Evolutionary conservation across 257 asterid genomes (phyloP).

Genomic region (Nicotiana undulata): DNA sequence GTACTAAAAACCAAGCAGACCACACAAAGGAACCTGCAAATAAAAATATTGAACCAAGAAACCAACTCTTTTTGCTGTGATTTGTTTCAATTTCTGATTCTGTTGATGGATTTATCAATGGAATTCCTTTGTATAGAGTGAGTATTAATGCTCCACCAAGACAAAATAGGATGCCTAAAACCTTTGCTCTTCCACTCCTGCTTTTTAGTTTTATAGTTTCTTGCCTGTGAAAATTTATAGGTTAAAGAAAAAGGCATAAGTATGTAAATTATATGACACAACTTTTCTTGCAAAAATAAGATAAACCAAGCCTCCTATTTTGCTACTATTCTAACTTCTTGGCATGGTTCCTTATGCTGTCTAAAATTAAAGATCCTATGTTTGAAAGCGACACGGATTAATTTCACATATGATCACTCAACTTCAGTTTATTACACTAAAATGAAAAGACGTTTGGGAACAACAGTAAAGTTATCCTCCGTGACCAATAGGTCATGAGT

Average conservation of each 20-base stretch:
- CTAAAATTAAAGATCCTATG: not conserved
- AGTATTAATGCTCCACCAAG: slow-evolving; percentile 46
- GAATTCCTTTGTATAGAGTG: slow-evolving; percentile 36
- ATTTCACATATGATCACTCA: no score
- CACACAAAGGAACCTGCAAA: slow-evolving; percentile 37
- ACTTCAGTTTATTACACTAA: no score
- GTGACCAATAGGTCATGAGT: no score
- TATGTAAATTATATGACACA: not conserved
- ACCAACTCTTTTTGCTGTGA: slow-evolving; percentile 19
- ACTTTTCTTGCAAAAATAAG: not conserved
- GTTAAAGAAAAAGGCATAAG: not conserved
- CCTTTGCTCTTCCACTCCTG: slow-evolving; percentile 48
- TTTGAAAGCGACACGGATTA: not conserved
- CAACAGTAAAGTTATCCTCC: no score
- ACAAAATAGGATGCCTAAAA: slow-evolving; percentile 49
- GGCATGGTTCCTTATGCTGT: not conserved
- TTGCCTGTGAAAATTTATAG: slow-evolving; percentile 32
- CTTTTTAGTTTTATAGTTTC: slow-evolving; percentile 43
- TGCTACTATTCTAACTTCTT: not conserved
- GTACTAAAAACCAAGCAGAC: slow-evolving; percentile 74
- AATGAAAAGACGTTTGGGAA: no score
- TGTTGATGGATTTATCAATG: slow-evolving; percentile 12
- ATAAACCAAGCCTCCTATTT: not conserved
- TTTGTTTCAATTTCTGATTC: not conserved
- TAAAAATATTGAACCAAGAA: slow-evolving; percentile 46